phyloP scores from a whole-genome alignment of 192 early-diverging fungal species.

The Phycomyces blakesleeanus region DNA sequence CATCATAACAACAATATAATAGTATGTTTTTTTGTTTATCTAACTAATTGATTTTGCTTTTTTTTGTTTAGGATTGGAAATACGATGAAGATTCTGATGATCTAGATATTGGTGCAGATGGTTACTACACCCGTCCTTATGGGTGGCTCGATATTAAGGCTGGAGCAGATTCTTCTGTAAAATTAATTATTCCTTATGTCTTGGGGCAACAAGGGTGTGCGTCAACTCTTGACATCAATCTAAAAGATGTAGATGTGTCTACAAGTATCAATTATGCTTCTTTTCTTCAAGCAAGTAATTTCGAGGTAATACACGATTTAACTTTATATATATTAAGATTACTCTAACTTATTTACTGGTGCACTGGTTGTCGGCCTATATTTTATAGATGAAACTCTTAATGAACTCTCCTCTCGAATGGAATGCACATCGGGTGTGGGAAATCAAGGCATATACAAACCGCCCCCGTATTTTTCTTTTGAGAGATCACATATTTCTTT shows the following conservation, averaged over 20 bases:
- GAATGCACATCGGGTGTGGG: constrained; percentile 70
- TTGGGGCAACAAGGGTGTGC: constrained; percentile 50
- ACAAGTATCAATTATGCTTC: constrained; percentile 70
- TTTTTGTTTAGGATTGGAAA: constrained; percentile 56
- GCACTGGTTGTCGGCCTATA: too few relatives aligned
- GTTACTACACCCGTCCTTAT: constrained; percentile 46
- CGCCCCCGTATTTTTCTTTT: constrained; percentile 57
- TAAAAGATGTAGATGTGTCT: constrained; percentile 45
- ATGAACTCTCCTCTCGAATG: constrained; percentile 65
- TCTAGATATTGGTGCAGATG: constrained; percentile 18
- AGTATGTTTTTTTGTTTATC: too few relatives aligned
- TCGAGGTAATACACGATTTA: constrained; percentile 43
- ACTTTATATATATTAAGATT: too few relatives aligned
- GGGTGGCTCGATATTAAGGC: constrained; percentile 72
- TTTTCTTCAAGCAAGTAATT: constrained; percentile 43
- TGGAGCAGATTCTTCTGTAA: constrained; percentile 43
- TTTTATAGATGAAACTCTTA: too few relatives aligned
- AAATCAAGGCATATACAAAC: constrained; percentile 47
- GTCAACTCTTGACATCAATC: constrained; percentile 43
- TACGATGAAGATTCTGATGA: constrained; percentile 37
- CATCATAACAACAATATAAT: too few relatives aligned
- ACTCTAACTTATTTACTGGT: too few relatives aligned
- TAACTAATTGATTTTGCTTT: background rate
- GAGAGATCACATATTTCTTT: constrained; percentile 67
- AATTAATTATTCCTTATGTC: constrained; percentile 58